A percentile compares a stretch with the other conserved stretches of the same genome.
Evolutionary conservation across 1,284 basidiomycete genomes (phyloP).

Genomic region (Rhodotorula sp.): DNA sequence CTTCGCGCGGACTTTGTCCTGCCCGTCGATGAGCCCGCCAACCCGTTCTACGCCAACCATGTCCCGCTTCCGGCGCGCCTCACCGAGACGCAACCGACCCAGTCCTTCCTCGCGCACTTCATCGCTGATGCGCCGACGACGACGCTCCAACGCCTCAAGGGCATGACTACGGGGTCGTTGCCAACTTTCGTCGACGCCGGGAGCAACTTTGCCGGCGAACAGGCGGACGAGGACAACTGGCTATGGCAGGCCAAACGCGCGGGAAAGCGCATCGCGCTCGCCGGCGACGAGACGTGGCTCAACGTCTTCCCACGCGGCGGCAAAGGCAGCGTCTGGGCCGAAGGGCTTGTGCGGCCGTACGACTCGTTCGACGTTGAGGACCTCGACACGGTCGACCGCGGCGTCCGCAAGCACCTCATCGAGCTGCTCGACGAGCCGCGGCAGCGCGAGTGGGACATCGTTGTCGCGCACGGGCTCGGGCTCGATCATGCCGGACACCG

Average conservation of each 20-base stretch:
- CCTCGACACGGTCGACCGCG: conserved; percentile 90
- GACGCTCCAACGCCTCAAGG: conserved; percentile 94
- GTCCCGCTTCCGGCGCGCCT: conserved; percentile 76
- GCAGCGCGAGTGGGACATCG: conserved; percentile 68
- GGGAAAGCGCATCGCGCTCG: conserved; percentile 68
- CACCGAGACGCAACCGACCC: conserved; percentile 62
- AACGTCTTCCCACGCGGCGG: conserved; percentile 70
- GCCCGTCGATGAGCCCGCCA: conserved; percentile 53
- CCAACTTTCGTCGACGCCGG: conserved; percentile 95
- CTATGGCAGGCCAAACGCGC: conserved; percentile 52
- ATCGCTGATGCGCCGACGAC: conserved; percentile 94
- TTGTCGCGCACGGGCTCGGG: conserved; percentile 94
- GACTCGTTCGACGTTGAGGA: conserved; percentile 99
- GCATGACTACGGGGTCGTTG: conserved; percentile 88
- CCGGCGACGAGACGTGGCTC: conserved; percentile 97
- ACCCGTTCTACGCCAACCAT: conserved; percentile 69
- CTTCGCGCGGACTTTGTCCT: conserved; percentile 93
- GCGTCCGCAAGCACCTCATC: conserved; percentile 80
- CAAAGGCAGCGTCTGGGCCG: conserved; percentile 40
- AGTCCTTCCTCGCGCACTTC: conserved; percentile 84
- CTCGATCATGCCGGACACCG: conserved; percentile 97
- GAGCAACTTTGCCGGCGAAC: conserved; percentile 67
- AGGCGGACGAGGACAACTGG: conserved; percentile 75
- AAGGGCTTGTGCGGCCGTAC: conserved; percentile 74
- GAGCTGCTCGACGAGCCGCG: conserved; percentile 63